Evolutionary conservation across 305 asterid genomes (phyloP).

Genomic region (Fraxinus xanthoxyloides): DNA sequence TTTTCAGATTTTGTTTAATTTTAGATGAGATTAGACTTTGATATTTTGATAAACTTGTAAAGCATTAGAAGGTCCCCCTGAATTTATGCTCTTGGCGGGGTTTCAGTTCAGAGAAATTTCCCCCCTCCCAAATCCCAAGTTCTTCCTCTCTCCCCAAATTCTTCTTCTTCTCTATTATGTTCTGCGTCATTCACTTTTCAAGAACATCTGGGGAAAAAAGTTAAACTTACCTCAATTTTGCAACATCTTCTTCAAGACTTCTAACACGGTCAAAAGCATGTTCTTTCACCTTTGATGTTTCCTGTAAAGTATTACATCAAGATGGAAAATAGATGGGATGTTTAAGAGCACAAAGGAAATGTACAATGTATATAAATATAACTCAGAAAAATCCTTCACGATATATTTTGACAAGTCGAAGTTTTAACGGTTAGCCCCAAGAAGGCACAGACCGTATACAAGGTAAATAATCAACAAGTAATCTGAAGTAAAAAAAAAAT

Average conservation of each 20-base stretch:
- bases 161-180: neutral
- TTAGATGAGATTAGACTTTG: neutral
- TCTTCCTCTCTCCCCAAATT: neutral
- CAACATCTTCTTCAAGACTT: slow-evolving; percentile 67
- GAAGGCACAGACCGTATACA: neutral
- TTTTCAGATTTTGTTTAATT: neutral
- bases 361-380: neutral
- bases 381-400: neutral
- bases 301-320: slow-evolving; percentile 35
- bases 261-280: slow-evolving; percentile 55
- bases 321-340: neutral
- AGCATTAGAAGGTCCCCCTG: neutral
- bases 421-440: neutral
- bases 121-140: neutral
- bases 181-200: neutral
- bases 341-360: neutral
- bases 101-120: neutral
- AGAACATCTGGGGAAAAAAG: neutral
- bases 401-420: neutral
- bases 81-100: neutral
- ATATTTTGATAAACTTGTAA: neutral
- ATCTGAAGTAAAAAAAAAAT: neutral
- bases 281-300: slow-evolving; percentile 48
- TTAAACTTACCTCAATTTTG: slow-evolving; percentile 51
- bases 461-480: neutral